A percentile compares a stretch with the other conserved stretches of the same genome.
These are phyloP conservation scores for Lichenothelia convexa DNA, from an alignment of 495 filamentous ascomycete species.

Conservation along the genomic window DNA sequence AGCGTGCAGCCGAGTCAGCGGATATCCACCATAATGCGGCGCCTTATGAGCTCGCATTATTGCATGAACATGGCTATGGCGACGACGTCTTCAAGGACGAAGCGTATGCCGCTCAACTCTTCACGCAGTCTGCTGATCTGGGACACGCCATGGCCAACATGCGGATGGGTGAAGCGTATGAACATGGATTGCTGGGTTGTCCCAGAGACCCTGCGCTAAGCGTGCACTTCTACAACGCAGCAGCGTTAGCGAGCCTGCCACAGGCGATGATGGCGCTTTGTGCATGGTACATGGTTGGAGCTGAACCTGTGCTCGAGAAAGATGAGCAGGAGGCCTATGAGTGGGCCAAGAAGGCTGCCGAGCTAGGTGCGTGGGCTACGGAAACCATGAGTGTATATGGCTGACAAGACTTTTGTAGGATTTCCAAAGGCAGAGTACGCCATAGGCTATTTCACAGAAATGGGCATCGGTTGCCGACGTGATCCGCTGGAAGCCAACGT, in stretches of 20 bases:
- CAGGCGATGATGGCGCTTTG: conserved; percentile 98
- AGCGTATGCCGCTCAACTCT: conserved; percentile 80
- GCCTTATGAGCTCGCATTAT: conserved; percentile 71
- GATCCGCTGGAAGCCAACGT: conserved; percentile 91
- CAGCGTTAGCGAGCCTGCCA: conserved; percentile 65
- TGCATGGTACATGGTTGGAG: conserved; percentile 96
- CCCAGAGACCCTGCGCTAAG: conserved; percentile 82
- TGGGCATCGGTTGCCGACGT: conserved; percentile 86
- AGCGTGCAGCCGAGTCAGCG: conserved; percentile 72
- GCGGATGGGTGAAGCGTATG: conserved; percentile 88
- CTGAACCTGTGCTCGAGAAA: conserved; percentile 79
- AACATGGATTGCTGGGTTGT: conserved; percentile 74
- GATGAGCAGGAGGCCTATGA: conserved; percentile 94
- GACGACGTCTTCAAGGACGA: conserved; percentile 84
- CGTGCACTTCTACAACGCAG: conserved; percentile 92
- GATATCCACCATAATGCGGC: conserved; percentile 83
- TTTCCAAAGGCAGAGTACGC: conserved; percentile 90
- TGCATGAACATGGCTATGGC: conserved; percentile 80
- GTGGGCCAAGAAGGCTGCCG: conserved; percentile 77
- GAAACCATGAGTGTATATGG: not conserved
- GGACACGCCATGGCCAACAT: conserved; percentile 73
- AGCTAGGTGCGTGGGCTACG: conserved; percentile 42
- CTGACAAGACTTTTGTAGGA: conserved; percentile 30
- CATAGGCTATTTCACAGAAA: conserved; percentile 93
- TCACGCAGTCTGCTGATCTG: conserved; percentile 83